These are phyloP conservation scores for Ceratonia siliqua DNA, from an alignment of 306 rosid species.

Conservation along the genomic window DNA sequence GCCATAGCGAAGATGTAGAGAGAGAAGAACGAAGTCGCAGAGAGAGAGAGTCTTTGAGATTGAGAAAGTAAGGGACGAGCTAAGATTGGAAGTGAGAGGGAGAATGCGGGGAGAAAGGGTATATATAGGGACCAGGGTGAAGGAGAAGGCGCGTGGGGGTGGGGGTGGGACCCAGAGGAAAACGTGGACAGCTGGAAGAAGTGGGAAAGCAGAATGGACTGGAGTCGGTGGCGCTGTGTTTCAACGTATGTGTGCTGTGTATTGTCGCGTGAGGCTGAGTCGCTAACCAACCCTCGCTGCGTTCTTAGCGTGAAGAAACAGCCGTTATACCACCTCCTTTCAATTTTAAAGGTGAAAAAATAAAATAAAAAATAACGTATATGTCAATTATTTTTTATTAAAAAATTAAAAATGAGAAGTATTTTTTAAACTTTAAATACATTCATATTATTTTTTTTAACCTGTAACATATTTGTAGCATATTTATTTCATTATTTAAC, in stretches of 20 bases:
- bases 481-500: too few species aligned
- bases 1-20: constrained; percentile 37
- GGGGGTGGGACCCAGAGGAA: neutral
- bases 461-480: too few species aligned
- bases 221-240: neutral
- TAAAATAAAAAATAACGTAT: too few species aligned
- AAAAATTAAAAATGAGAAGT: too few species aligned
- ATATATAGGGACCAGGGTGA: neutral
- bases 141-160: neutral
- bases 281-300: neutral
- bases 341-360: too few species aligned
- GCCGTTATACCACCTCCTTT: too few species aligned
- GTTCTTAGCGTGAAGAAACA: too few species aligned
- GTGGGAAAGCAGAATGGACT: neutral
- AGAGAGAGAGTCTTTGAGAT: neutral
- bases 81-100: too few species aligned
- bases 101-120: neutral
- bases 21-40: neutral
- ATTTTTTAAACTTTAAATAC: too few species aligned
- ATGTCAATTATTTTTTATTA: too few species aligned
- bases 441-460: too few species aligned
- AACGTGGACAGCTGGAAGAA: neutral
- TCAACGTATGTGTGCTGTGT: neutral
- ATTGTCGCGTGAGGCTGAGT: neutral
- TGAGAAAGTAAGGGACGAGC: neutral